Base-by-base conservation (phyloP, 139 green algal species). In the Yamagishiella unicocca region DNA sequence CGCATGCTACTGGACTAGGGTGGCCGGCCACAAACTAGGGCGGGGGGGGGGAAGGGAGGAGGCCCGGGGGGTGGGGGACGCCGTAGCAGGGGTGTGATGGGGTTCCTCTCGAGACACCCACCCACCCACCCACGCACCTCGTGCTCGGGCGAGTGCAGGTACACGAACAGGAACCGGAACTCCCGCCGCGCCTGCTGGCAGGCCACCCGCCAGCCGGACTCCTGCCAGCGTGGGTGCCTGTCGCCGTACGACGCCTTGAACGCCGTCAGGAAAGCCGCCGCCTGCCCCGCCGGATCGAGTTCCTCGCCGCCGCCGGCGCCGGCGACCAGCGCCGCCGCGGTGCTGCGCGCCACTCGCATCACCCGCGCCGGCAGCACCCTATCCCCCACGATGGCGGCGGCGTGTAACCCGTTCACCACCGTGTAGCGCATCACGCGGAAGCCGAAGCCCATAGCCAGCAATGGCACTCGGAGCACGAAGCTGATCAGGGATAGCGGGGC, bases 141-240 rank as follows among this genome's bases (percentile, higher is more conserved):
- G 85, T 98, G 96, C 40, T 94, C 61, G 24, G 93, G 87, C 0
- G 92, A 88, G 45, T 98, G 96, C 27, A 98, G 91, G 91, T 97
- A 98, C 17, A 95, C 95, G 31, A 97, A 92, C 54, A 98, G 89
- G 67, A 97, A 97, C 53, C 93, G 94, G 87, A 90, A 95, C 74
- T 97, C 87, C 7, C 40, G 31, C 33, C 96, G 91, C 2, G 96
- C 96, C 27, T 87, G 73, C 7, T 55, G 70, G 1, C 92, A 83
- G 4, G 89, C 82, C 50, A 43, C 9, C 43, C 82, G 67, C 92
- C 95, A 84, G 27, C 87, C 78, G 10, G 54, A 38, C 58, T 88
- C 89, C n/a, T 92, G 62, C 73, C 81, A 94, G 4, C 70, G 53
- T 0, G 91, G 91, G 46, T 91, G 88, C 5, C 70, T 38, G 67